Conservation (phyloP, 1,139 yeast genomes). For the Kurtzmaniella natalensis region DNA sequence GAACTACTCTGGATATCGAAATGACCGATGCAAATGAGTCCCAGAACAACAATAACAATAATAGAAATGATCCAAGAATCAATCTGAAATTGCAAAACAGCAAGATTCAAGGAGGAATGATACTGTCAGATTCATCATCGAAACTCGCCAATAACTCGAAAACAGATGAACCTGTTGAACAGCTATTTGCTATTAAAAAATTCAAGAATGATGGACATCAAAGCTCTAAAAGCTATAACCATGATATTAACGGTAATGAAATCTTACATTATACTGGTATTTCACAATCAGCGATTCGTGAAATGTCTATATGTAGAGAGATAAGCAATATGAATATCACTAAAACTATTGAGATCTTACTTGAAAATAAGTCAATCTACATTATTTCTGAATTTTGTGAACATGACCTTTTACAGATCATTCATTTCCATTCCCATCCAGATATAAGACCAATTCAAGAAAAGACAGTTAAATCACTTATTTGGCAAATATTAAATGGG, state of each 20-base stretch:
- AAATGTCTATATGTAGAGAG: slow-evolving; percentile 93
- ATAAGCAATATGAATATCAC: slow-evolving; percentile 76
- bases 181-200: slow-evolving; percentile 81
- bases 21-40: too few relatives aligned
- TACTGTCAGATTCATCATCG: too few relatives aligned
- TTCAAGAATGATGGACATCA: slow-evolving; percentile 87
- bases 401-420: slow-evolving; percentile 88
- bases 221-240: slow-evolving; percentile 29
- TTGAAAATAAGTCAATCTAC: slow-evolving; percentile 87
- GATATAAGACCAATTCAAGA: slow-evolving; percentile 77
- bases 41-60: too few relatives aligned
- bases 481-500: slow-evolving; percentile 92
- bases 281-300: slow-evolving; percentile 93
- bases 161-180: slow-evolving; percentile 10
- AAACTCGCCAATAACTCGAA: too few relatives aligned
- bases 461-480: slow-evolving; percentile 70
- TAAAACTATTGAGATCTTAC: slow-evolving; percentile 73
- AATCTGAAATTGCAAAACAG: too few relatives aligned
- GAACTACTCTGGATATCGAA: too few relatives aligned
- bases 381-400: slow-evolving; percentile 97
- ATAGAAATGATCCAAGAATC: too few relatives aligned
- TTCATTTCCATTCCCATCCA: slow-evolving; percentile 91
- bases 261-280: slow-evolving; percentile 88
- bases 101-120: too few relatives aligned
- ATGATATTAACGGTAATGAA: slow-evolving; percentile 61